Evolutionary conservation across 1,284 basidiomycete genomes (phyloP), one percentile per base, ranked within the genome.

Genomic region (Microbotryum violaceum): DNA sequence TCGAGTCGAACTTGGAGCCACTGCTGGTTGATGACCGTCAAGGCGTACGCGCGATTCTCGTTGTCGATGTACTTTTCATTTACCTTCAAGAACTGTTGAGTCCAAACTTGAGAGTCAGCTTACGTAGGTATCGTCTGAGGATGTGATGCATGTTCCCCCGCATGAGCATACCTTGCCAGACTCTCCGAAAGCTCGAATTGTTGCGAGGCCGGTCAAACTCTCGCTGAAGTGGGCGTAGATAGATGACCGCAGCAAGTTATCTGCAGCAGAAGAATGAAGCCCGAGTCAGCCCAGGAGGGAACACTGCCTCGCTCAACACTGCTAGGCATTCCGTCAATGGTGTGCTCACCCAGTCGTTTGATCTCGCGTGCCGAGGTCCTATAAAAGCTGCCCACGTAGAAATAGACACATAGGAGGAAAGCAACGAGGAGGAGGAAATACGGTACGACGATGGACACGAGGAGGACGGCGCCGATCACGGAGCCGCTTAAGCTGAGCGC

Each of bases 31-130:
- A 83, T 80, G 25, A 88, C 81, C 0, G 88, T 91, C 64, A 94
- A 75, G 83, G 86, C 91, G 74, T 93, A 94, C 2, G 91, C 90
- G 45, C 88, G 80, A 73, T 96, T 94, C 77, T 97, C 91, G 51
- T 88, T 78, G 70, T 97, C 88, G 56, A 93, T 81, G n/a, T 84
- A 81, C 47, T 82, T 79, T 68, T 86, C 80, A 70, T 92, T 93
- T 61, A 89, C 88, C 10, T 74, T 73, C 57, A 82, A 75, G 79
- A 97, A 94, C 31, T 87, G 80, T 10, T 31, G 31, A 4, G 37
- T 14, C 18, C 10, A 6, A 12, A n/a, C 5, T 18, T 42, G 14
- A 18, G 16, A 42, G 58, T 6, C 58, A 60, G 25, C 49, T 47
- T 37, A 66, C 49, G 14, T 64, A 56, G 46, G 59, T 56, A 31